phyloP scores from a whole-genome alignment of 1,284 basidiomycete species.

The Ganoderma leucocontextum region DNA sequence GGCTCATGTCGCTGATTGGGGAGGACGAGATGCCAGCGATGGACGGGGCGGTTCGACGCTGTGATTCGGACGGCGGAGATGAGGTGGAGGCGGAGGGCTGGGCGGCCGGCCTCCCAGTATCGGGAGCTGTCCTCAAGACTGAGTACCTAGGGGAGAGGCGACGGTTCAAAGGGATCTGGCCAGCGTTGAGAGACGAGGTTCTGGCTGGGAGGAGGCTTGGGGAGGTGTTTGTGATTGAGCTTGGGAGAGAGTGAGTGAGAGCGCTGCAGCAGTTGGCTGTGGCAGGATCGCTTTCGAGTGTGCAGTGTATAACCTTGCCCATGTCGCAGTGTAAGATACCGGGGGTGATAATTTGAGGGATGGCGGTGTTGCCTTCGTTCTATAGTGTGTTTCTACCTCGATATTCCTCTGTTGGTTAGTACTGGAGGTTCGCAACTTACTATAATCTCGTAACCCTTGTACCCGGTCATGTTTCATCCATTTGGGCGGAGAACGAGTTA shows the following conservation, averaged over 20 bases:
- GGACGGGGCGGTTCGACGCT: constrained; percentile 1
- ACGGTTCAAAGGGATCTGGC: constrained; percentile 17
- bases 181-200: constrained; percentile 12
- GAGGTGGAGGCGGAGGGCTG: neutral
- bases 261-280: neutral
- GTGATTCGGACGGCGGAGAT: neutral
- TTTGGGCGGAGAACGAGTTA: too few relatives aligned
- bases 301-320: neutral
- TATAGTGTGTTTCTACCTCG: too few relatives aligned
- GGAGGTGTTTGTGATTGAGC: constrained; percentile 24
- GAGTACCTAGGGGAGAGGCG: constrained; percentile 20
- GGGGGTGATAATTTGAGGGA: too few relatives aligned
- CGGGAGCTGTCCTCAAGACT: constrained; percentile 17
- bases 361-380: too few relatives aligned
- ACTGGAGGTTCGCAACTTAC: too few relatives aligned
- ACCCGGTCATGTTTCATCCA: too few relatives aligned
- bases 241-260: neutral
- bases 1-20: constrained; percentile 17
- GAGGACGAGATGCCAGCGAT: constrained; percentile 8
- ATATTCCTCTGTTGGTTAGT: too few relatives aligned
- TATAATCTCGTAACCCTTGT: too few relatives aligned
- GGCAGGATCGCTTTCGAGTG: neutral
- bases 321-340: too few relatives aligned
- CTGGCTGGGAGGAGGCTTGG: constrained; percentile 19
- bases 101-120: constrained; percentile 1